A percentile compares a stretch with the other conserved stretches of the same genome.
Conservation (phyloP, 345 rosid species). For the Capsella bursapastoris region DNA sequence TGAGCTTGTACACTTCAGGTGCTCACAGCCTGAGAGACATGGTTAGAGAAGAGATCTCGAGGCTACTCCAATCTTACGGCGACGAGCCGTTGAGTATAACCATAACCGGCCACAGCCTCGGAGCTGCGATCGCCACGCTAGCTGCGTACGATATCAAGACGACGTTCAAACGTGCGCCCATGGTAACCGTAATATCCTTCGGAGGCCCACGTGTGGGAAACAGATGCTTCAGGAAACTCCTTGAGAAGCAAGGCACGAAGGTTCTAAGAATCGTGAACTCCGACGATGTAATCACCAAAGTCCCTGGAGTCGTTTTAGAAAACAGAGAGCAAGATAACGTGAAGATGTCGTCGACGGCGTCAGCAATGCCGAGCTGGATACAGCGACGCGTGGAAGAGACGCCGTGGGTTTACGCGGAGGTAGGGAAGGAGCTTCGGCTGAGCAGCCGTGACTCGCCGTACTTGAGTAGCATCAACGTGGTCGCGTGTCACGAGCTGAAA, state of each 20-base stretch:
- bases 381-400: constrained; percentile 61
- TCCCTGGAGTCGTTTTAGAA: constrained; percentile 80
- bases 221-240: constrained; percentile 57
- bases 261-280: constrained; percentile 85
- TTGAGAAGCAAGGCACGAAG: constrained; percentile 76
- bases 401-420: constrained; percentile 83
- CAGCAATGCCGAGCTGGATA: constrained; percentile 60
- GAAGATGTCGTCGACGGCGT: constrained; percentile 27
- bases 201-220: constrained; percentile 97
- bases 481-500: constrained; percentile 85
- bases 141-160: constrained; percentile 77
- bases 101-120: constrained; percentile 91
- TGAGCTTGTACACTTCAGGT: constrained; percentile 78
- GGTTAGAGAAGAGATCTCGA: constrained; percentile 65
- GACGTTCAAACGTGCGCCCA: constrained; percentile 54
- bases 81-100: constrained; percentile 83
- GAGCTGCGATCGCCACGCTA: constrained; percentile 85
- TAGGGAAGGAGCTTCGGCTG: constrained; percentile 75
- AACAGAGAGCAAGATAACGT: constrained; percentile 39
- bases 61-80: constrained; percentile 61
- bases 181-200: constrained; percentile 85
- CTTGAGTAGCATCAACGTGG: constrained; percentile 55
- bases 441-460: constrained; percentile 73
- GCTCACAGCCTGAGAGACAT: constrained; percentile 62
- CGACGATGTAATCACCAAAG: constrained; percentile 81